These are phyloP conservation scores for Floccularia luteovirens DNA, from an alignment of 768 basidiomycete species.

Conservation along the genomic window DNA sequence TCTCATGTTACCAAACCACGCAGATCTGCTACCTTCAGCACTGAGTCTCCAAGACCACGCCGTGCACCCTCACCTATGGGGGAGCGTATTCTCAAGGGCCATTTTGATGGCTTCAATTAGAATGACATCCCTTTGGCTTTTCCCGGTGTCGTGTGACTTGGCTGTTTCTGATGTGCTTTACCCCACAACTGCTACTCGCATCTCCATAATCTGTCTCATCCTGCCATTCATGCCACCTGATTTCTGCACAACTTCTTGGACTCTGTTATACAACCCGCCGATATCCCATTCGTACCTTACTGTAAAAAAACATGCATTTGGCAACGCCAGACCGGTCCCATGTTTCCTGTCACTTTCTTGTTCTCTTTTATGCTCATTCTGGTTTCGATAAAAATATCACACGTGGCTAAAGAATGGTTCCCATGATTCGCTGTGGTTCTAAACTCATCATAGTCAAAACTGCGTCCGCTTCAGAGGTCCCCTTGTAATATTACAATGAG, in stretches of 20 bases:
- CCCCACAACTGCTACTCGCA: background rate
- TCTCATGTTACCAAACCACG: constrained; percentile 30
- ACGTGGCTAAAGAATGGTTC: no score
- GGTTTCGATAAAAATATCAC: background rate
- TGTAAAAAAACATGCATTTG: background rate
- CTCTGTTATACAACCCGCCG: background rate
- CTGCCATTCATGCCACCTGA: background rate
- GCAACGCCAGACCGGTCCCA: background rate
- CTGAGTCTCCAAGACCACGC: constrained; percentile 36
- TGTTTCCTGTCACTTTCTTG: background rate
- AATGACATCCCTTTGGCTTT: no score
- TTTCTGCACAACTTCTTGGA: background rate
- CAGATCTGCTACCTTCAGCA: constrained; percentile 56
- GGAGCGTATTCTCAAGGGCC: constrained; percentile 84
- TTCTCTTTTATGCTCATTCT: background rate
- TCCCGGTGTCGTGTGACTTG: background rate
- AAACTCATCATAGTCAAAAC: no score
- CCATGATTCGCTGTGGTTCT: no score
- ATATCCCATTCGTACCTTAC: background rate
- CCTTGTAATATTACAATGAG: background rate
- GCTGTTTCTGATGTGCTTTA: background rate
- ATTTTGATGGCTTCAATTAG: constrained; percentile 87
- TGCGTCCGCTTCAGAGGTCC: no score
- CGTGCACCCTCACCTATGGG: constrained; percentile 86
- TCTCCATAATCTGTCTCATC: background rate